Evolutionary conservation across 2,329 filamentous ascomycete species (phyloP).

Genomic region (Myrmaecium sp.): DNA sequence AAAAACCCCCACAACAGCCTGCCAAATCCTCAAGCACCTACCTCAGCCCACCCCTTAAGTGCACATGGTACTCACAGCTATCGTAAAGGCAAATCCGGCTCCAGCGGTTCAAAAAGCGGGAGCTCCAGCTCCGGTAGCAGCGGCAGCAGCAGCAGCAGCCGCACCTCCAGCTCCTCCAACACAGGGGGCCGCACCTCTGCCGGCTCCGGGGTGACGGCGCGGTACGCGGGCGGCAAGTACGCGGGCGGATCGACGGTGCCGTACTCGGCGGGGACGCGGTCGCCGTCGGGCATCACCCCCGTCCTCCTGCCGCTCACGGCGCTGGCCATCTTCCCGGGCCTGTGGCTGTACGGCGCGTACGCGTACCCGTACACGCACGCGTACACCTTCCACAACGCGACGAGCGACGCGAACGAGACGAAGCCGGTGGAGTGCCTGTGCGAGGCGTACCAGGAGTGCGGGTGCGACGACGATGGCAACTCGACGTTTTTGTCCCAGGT

Average conservation of each 20-base stretch:
- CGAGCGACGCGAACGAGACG: conserved; percentile 26
- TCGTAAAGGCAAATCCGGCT: neutral
- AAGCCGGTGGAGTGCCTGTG: conserved; percentile 47
- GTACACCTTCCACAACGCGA: conserved; percentile 35
- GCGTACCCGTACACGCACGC: conserved; percentile 41
- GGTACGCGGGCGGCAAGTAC: conserved; percentile 44
- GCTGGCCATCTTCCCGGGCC: conserved; percentile 43
- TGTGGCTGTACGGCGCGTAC: conserved; percentile 49
- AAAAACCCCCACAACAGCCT: too few species aligned
- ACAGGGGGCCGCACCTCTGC: conserved; percentile 29
- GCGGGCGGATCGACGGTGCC: conserved; percentile 44
- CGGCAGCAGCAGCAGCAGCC: conserved; percentile 6
- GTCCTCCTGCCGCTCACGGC: conserved; percentile 31
- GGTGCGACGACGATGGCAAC: conserved; percentile 52
- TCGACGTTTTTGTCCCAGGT: conserved; percentile 42
- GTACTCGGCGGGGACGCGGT: conserved; percentile 38
- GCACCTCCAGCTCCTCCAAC: conserved; percentile 13
- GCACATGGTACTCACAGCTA: neutral
- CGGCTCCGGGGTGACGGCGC: conserved; percentile 40
- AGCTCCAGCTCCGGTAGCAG: conserved; percentile 7
- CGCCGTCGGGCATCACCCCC: conserved; percentile 34
- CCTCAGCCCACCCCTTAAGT: too few species aligned
- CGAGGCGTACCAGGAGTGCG: conserved; percentile 38
- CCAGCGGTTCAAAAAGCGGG: conserved; percentile 1
- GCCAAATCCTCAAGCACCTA: neutral